These are phyloP conservation scores for Pseudogymnoascus sp. DNA, from an alignment of 2,329 filamentous ascomycete genomes.

Conservation along the genomic window DNA sequence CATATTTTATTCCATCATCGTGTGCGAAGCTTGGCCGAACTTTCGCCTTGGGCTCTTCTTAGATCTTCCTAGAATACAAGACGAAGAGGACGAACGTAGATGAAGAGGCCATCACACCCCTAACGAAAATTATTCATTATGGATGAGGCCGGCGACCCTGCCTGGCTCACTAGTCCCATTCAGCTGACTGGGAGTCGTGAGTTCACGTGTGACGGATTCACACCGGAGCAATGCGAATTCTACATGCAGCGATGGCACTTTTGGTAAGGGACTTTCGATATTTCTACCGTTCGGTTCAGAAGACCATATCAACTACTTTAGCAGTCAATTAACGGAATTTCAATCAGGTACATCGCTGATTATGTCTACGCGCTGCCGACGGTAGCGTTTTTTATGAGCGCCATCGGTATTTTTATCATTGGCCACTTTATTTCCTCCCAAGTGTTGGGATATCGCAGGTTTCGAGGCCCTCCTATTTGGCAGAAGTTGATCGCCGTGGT, in stretches of 20 bases:
- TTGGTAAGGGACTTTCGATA: slow-evolving; percentile 31
- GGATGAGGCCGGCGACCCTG: slow-evolving; percentile 10
- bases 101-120: slow-evolving; percentile 34
- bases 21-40: not conserved
- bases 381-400: slow-evolving; percentile 42
- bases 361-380: slow-evolving; percentile 44
- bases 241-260: slow-evolving; percentile 40
- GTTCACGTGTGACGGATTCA: slow-evolving; percentile 24
- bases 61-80: not conserved
- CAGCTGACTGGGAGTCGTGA: slow-evolving; percentile 32
- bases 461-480: slow-evolving; percentile 21
- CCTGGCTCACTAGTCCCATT: slow-evolving; percentile 36
- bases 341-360: slow-evolving; percentile 44
- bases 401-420: slow-evolving; percentile 41
- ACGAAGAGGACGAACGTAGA: not conserved
- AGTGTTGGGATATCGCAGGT: slow-evolving; percentile 9
- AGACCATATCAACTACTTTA: not conserved
- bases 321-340: not conserved
- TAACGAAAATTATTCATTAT: slow-evolving; percentile 25
- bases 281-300: not conserved
- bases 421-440: slow-evolving; percentile 20
- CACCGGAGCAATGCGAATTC: slow-evolving; percentile 37
- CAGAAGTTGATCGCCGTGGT: slow-evolving; percentile 29
- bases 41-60: not conserved
- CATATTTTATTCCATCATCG: not conserved